Evolutionary conservation across 371 early-diverging fungal species (phyloP), one percentile per base, ranked within the genome.

Genomic region (Rhizopus sp.): DNA sequence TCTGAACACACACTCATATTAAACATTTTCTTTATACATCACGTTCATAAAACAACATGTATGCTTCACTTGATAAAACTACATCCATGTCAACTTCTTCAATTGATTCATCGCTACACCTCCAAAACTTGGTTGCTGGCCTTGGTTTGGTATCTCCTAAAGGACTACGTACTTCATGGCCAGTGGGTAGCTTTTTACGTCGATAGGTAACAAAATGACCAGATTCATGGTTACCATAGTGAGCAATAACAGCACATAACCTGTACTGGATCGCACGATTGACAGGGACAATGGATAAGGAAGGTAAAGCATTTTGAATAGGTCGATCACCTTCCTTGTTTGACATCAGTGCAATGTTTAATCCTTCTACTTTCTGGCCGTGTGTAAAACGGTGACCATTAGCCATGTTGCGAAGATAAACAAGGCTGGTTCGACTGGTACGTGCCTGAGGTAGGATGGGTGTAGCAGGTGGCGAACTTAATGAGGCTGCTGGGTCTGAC

Each of bases 131-230:
- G 17, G 70, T 62, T n/a, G 79, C 72, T 23, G 73, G 68, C 60
- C 76, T 69, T 13, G 79, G 71, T 30, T 77, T 75, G 8, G 57
- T 48, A 30, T 64, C 65, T 10, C 60, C 59, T 2, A 63, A 48
- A 1, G 79, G 75, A 23, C 72, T 65, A 53, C 80, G 55, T 23
- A 72, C 78, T 61, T 74, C 73, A 44, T 73, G 69, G 15, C 74
- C 62, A 30, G 89, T 80, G 29, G 80, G 80, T 17, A 76, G 39
- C 35, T 72, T 76, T 56, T 86, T 86, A 46, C 93, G 80, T 8
- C 95, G 75, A 64, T 90, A 93, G 0, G 95, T 91, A n/a, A 95
- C 86, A 70, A 93, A 97, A 69, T 97, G 98, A 0, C 98, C 98
- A 7, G 81, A 90, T 5, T 93, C 88, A 66, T 97, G 97, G 8